phyloP scores from a whole-genome alignment of 2,329 filamentous ascomycete species.

The Trichophyton benhamiae region DNA sequence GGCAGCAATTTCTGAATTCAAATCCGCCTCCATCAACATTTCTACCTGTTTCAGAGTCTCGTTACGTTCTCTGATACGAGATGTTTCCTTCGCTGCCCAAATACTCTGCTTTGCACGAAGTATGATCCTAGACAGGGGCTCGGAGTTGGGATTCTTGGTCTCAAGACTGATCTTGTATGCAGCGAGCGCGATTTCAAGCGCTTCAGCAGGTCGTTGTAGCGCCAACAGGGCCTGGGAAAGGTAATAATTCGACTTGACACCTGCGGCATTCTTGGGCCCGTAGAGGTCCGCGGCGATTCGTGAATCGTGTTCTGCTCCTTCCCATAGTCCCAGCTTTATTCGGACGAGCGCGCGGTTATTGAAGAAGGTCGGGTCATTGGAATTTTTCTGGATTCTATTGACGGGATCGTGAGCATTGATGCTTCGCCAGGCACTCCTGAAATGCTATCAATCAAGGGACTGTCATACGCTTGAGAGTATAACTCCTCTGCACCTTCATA shows the following conservation, averaged over 20 bases:
- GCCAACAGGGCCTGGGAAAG: constrained; percentile 73
- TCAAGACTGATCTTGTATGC: constrained; percentile 61
- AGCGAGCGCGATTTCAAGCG: constrained; percentile 53
- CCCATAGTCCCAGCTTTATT: constrained; percentile 60
- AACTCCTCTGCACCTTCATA: constrained; percentile 36
- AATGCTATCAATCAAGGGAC: not conserved
- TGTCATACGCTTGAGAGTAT: constrained; percentile 35
- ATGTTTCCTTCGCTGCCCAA: constrained; percentile 62
- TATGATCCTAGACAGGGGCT: constrained; percentile 60
- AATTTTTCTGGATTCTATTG: constrained; percentile 60
- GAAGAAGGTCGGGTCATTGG: constrained; percentile 65
- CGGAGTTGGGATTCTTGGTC: constrained; percentile 53
- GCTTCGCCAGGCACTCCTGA: not conserved
- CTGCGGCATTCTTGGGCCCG: constrained; percentile 33
- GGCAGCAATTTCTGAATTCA: constrained; percentile 26
- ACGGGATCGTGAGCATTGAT: not conserved
- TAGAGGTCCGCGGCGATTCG: constrained; percentile 58
- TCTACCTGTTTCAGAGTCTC: constrained; percentile 31
- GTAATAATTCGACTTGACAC: constrained; percentile 75
- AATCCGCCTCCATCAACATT: constrained; percentile 28
- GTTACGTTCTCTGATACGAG: constrained; percentile 35
- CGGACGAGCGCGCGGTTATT: constrained; percentile 81
- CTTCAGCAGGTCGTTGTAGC: constrained; percentile 58
- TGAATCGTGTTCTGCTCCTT: constrained; percentile 66
- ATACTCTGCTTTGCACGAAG: constrained; percentile 71